These are phyloP conservation scores for Chondrus crispus DNA, from an alignment of 23 red algal species.

Conservation along the genomic window DNA sequence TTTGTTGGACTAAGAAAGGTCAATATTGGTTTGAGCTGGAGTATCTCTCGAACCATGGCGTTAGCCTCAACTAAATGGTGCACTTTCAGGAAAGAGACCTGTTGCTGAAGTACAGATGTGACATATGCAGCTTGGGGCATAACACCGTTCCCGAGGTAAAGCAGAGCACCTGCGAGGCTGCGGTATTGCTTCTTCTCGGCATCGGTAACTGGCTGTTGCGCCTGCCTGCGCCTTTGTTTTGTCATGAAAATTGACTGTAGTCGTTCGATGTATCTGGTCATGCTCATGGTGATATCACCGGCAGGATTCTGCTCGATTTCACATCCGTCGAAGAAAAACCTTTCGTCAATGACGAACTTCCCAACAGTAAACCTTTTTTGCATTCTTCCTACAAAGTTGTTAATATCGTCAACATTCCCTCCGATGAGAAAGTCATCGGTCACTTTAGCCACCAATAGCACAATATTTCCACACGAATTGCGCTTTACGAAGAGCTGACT, in stretches of 20 bases:
- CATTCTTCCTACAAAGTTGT: background rate
- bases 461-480: background rate
- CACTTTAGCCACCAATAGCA: slow-evolving; percentile 4
- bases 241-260: background rate
- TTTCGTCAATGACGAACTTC: background rate
- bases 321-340: background rate
- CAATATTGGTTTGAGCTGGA: background rate
- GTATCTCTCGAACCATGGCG: background rate
- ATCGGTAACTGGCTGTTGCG: background rate
- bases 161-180: background rate
- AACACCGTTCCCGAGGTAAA: background rate
- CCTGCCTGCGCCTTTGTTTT: background rate
- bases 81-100: background rate
- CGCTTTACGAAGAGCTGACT: slow-evolving; percentile 23
- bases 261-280: background rate
- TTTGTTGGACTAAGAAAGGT: background rate
- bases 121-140: background rate
- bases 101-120: background rate
- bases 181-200: background rate
- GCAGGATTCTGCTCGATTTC: background rate
- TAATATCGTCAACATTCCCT: background rate
- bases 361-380: background rate
- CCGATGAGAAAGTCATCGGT: slow-evolving; percentile 43
- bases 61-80: background rate
- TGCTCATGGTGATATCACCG: background rate